A percentile compares a stretch with the other conserved stretches of the same genome.
These are phyloP conservation scores for Thalassiosira mediterranea DNA, from an alignment of 352 stramenopile genomes.

Conservation along the genomic window DNA sequence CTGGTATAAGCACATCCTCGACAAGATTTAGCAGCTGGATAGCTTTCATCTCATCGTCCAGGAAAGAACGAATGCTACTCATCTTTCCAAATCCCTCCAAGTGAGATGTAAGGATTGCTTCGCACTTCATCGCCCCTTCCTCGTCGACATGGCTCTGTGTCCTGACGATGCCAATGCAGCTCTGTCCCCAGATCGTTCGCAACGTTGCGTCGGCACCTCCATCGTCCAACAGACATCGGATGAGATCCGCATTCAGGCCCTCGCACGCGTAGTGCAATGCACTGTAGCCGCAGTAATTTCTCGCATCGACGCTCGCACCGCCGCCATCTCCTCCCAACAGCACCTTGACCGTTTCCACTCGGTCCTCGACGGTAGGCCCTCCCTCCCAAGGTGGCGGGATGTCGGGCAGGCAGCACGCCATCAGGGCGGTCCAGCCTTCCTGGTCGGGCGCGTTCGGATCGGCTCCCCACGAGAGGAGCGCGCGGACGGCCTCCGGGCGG, in stretches of 20 bases:
- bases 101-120: constrained; percentile 30
- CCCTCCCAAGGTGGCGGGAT: constrained; percentile 29
- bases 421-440: constrained; percentile 54
- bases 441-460: constrained; percentile 27
- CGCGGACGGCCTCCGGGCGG: constrained; percentile 27
- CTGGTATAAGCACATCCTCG: constrained; percentile 41
- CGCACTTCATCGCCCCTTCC: constrained; percentile 29
- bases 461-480: constrained; percentile 26
- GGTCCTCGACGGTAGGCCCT: constrained; percentile 32
- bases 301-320: constrained; percentile 21
- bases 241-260: constrained; percentile 40
- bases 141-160: constrained; percentile 8
- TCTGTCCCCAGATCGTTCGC: constrained; percentile 46
- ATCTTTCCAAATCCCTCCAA: constrained; percentile 19
- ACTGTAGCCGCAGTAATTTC: constrained; percentile 50
- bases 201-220: constrained; percentile 33
- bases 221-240: constrained; percentile 36
- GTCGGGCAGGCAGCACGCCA: constrained; percentile 48
- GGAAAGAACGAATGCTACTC: constrained; percentile 21
- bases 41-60: constrained; percentile 45
- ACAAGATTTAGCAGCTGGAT: constrained; percentile 39
- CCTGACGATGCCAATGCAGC: constrained; percentile 32
- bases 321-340: constrained; percentile 16
- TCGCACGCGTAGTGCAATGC: constrained; percentile 53
- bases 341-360: constrained; percentile 32